phyloP scores from a whole-genome alignment of 257 asterid genomes.

The Solanum microdontum region DNA sequence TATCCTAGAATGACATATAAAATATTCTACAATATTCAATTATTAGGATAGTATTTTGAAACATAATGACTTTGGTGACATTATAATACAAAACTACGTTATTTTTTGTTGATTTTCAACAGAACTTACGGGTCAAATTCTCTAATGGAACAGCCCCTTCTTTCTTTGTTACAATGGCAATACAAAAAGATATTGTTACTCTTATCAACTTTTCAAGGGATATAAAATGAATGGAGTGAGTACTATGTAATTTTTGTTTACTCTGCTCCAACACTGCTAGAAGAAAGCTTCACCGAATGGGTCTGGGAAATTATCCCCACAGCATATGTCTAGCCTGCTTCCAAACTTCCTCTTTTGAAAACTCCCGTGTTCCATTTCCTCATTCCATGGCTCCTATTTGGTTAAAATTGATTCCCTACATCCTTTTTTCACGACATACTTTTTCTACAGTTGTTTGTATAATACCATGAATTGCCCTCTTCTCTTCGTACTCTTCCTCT shows the following conservation, averaged over 20 bases:
- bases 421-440: not conserved
- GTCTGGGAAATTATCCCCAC: not conserved
- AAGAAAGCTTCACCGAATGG: not conserved
- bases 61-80: not conserved
- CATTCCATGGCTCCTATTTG: not conserved
- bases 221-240: not conserved
- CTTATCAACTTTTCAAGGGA: not conserved
- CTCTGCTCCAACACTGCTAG: not conserved
- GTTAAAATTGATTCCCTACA: not conserved
- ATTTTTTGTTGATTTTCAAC: not conserved
- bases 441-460: not conserved
- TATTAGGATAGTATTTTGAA: not conserved
- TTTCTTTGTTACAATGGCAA: not conserved
- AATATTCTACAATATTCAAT: not conserved
- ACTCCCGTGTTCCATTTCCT: not conserved
- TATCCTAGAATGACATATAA: not conserved
- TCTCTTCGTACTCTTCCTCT: not conserved
- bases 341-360: not conserved
- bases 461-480: not conserved
- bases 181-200: not conserved
- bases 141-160: not conserved
- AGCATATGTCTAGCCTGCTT: not conserved
- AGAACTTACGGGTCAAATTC: not conserved
- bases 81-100: not conserved
- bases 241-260: not conserved